Evolutionary conservation across 257 asterid genomes (phyloP).

Genomic region (Solanum etuberosum): DNA sequence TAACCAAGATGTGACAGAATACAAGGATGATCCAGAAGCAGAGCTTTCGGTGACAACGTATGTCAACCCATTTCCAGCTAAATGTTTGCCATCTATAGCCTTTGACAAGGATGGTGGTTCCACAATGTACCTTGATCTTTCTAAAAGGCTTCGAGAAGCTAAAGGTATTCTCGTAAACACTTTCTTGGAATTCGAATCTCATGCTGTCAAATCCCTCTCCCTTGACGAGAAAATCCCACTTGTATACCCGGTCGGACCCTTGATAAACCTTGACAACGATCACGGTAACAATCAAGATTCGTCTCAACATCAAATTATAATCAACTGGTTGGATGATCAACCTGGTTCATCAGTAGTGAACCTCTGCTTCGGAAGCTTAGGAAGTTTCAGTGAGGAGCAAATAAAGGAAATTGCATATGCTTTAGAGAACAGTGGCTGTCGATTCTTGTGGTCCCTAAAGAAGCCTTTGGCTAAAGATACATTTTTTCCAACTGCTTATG

Average conservation of each 20-base stretch:
- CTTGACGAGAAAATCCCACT: slow-evolving; percentile 3
- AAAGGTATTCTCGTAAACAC: slow-evolving; percentile 37
- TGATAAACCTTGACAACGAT: background rate
- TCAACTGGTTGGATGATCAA: slow-evolving; percentile 13
- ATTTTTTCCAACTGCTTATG: background rate
- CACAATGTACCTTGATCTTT: background rate
- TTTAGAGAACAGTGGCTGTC: slow-evolving; percentile 5
- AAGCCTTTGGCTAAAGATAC: background rate
- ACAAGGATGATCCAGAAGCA: background rate
- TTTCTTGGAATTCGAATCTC: slow-evolving; percentile 27
- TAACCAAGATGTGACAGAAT: background rate
- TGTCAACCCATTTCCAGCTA: slow-evolving; percentile 12
- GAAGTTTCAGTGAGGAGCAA: slow-evolving; percentile 3
- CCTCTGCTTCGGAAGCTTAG: slow-evolving; percentile 19
- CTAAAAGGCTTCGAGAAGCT: background rate
- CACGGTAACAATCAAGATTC: background rate
- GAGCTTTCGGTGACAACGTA: background rate
- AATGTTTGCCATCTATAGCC: slow-evolving; percentile 8
- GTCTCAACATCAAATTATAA: background rate
- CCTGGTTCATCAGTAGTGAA: slow-evolving; percentile 9
- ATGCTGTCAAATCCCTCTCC: slow-evolving; percentile 12
- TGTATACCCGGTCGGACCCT: slow-evolving; percentile 38
- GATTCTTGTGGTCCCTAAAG: slow-evolving; percentile 13
- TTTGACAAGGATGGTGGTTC: background rate
- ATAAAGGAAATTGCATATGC: slow-evolving; percentile 15